Percentiles rank a stretch among this genome's conserved stretches.
These are phyloP conservation scores for Fusarium transvaalense DNA, from an alignment of 2,329 filamentous ascomycete species.

Conservation along the genomic window DNA sequence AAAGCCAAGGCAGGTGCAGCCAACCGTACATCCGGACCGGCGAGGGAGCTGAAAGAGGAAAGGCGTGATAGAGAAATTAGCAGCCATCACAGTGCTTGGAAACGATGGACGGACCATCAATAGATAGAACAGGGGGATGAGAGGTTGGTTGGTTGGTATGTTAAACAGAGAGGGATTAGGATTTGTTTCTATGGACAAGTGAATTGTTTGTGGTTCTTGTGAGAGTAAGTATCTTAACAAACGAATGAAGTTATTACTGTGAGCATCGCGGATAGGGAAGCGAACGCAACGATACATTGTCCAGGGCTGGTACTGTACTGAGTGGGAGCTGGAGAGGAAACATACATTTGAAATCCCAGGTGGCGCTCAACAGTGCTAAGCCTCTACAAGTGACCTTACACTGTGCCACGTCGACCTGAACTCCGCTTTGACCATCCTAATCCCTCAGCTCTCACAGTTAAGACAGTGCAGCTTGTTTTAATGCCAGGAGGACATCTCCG, in stretches of 20 bases:
- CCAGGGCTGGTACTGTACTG: too few relatives aligned
- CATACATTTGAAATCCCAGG: neutral
- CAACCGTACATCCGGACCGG: conserved; percentile 35
- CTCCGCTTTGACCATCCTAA: conserved; percentile 11
- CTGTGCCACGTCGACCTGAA: conserved; percentile 31
- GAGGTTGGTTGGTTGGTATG: neutral
- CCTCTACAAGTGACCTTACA: conserved; percentile 6
- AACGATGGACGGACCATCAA: neutral
- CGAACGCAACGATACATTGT: neutral
- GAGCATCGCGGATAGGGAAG: neutral
- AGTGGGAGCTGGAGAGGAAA: neutral
- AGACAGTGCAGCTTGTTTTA: conserved; percentile 16
- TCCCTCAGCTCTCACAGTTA: conserved; percentile 28
- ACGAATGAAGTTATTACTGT: neutral
- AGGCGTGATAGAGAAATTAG: conserved; percentile 43
- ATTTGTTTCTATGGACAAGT: neutral
- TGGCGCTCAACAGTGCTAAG: conserved; percentile 8
- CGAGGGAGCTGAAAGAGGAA: conserved; percentile 38
- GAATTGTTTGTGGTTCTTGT: too few relatives aligned
- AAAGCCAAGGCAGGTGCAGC: conserved; percentile 27
- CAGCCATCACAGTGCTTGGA: conserved; percentile 24
- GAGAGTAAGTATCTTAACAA: neutral
- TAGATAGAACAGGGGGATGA: neutral
- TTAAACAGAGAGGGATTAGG: neutral
- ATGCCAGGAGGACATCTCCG: too few relatives aligned